Conservation (phyloP, 1,284 basidiomycete genomes). For the Exobasidium cylindrosporum region DNA sequence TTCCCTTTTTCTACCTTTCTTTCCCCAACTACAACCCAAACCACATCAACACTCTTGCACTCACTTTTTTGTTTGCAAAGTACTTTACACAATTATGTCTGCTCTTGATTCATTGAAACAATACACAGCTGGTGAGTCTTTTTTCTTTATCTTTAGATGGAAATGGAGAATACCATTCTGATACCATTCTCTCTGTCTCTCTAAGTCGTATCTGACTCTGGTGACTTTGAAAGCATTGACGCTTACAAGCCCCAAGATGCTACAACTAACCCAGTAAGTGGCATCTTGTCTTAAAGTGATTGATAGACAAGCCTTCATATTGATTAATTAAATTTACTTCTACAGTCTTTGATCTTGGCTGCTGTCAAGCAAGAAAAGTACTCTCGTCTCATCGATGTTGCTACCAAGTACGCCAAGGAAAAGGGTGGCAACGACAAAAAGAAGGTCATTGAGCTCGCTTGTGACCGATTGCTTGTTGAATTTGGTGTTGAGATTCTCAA, state of each 20-base stretch:
- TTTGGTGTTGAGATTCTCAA: constrained; percentile 93
- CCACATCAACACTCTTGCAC: not conserved
- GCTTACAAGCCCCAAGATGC: constrained; percentile 56
- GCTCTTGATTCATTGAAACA: constrained; percentile 53
- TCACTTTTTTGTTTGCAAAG: too few species aligned
- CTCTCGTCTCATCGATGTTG: constrained; percentile 75
- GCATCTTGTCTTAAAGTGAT: not conserved
- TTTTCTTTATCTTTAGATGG: not conserved
- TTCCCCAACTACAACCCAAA: not conserved
- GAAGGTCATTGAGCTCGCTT: constrained; percentile 63
- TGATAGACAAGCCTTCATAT: too few species aligned
- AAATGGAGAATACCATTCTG: too few species aligned
- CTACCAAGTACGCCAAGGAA: constrained; percentile 75
- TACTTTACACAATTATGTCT: not conserved
- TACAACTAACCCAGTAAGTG: constrained; percentile 53
- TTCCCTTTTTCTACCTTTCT: not conserved
- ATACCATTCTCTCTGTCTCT: constrained; percentile 28
- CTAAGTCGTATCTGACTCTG: constrained; percentile 53
- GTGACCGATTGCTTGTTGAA: constrained; percentile 89
- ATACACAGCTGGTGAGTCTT: constrained; percentile 16
- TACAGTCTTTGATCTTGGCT: constrained; percentile 69
- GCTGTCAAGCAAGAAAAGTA: constrained; percentile 89
- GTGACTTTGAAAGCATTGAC: constrained; percentile 54
- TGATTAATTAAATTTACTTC: constrained; percentile 15
- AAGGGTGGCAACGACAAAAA: constrained; percentile 60